Conservation (phyloP, 2,329 filamentous ascomycete species). For the Bipolaris victoriae region DNA sequence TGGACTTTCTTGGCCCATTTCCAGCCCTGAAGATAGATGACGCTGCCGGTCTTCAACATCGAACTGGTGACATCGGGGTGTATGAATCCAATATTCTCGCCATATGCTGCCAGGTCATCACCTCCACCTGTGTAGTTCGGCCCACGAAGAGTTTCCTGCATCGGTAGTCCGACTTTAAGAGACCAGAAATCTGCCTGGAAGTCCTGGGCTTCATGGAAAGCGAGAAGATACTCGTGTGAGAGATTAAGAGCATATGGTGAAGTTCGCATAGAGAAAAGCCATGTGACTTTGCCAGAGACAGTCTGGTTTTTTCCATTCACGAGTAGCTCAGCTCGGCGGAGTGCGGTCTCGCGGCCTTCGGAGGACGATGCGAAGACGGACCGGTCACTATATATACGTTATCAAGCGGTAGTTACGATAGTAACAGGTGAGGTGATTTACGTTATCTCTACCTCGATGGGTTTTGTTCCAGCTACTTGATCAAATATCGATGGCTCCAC, state of each 20-base stretch:
- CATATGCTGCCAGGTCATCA: not conserved
- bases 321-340: not conserved
- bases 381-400: not conserved
- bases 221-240: not conserved
- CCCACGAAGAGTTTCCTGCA: not conserved
- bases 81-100: not conserved
- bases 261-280: not conserved
- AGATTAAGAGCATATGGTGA: not conserved
- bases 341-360: not conserved
- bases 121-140: not conserved
- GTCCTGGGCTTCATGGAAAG: not conserved
- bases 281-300: not conserved
- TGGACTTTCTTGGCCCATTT: not conserved
- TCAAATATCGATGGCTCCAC: not conserved
- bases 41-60: not conserved
- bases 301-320: not conserved
- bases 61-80: not conserved
- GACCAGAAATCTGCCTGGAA: conserved; percentile 1
- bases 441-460: not conserved
- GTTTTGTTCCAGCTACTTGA: not conserved
- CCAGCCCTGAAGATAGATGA: not conserved
- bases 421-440: not conserved
- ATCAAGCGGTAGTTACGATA: not conserved
- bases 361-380: not conserved
- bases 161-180: not conserved